These are phyloP conservation scores for Lodderomyces beijingensis DNA, from an alignment of 1,139 yeast species.

Conservation along the genomic window DNA sequence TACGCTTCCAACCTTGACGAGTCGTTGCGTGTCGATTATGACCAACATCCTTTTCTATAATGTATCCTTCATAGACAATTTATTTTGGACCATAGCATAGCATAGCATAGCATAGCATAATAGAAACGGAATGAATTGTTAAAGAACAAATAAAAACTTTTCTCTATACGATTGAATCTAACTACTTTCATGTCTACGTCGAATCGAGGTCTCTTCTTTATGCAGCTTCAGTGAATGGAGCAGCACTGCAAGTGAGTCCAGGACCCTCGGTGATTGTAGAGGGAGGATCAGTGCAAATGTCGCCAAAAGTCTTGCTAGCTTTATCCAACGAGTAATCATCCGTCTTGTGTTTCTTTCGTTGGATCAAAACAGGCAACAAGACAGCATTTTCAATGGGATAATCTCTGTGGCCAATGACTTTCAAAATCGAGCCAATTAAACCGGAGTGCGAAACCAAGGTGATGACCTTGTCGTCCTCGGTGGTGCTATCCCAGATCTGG, in stretches of 20 bases:
- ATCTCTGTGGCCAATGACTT: slow-evolving; percentile 22
- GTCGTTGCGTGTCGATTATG: no score
- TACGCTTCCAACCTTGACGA: slow-evolving; percentile 10
- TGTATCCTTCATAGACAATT: no score
- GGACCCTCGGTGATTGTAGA: slow-evolving; percentile 9
- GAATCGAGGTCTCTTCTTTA: no score
- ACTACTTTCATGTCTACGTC: no score
- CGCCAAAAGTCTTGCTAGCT: slow-evolving; percentile 15
- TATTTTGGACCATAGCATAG: no score
- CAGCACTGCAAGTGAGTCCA: slow-evolving; percentile 6
- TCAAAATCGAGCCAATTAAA: slow-evolving; percentile 26
- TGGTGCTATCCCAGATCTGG: slow-evolving; percentile 22
- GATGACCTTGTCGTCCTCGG: slow-evolving; percentile 21
- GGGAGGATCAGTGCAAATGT: slow-evolving; percentile 13
- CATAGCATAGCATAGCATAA: no score
- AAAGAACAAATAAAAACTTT: no score
- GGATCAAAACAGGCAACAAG: slow-evolving; percentile 14
- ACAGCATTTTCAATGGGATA: slow-evolving; percentile 12
- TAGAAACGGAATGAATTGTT: no score
- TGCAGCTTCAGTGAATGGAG: no score
- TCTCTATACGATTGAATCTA: no score
- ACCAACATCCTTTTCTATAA: no score
- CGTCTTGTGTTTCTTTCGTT: slow-evolving; percentile 9
- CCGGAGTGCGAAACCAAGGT: slow-evolving; percentile 38
- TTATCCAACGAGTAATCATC: slow-evolving; percentile 11